These are phyloP conservation scores for Neopestalotiopsis clavispora DNA, from an alignment of 2,329 filamentous ascomycete species.

Conservation along the genomic window DNA sequence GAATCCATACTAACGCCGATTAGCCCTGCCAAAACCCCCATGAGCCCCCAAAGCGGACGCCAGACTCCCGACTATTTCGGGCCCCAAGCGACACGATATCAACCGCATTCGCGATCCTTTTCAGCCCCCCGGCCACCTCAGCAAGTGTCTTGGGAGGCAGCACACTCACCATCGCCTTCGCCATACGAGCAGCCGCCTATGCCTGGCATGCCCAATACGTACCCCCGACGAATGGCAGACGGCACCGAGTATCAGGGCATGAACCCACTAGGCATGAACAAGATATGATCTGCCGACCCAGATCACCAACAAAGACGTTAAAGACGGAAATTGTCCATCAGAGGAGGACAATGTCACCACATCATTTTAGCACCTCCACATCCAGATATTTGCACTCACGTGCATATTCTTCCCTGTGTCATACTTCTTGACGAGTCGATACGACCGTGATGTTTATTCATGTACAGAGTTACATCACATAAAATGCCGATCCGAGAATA, in stretches of 20 bases:
- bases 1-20: slow-evolving; percentile 57
- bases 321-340: not conserved
- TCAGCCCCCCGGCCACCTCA: slow-evolving; percentile 59
- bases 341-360: not conserved
- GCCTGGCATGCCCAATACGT: slow-evolving; percentile 27
- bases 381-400: slow-evolving; percentile 13
- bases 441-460: not conserved
- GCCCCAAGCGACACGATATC: slow-evolving; percentile 55
- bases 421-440: slow-evolving; percentile 6
- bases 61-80: slow-evolving; percentile 62
- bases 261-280: slow-evolving; percentile 63
- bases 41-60: slow-evolving; percentile 41
- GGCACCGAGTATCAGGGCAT: slow-evolving; percentile 42
- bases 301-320: slow-evolving; percentile 11
- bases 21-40: slow-evolving; percentile 43
- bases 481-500: not conserved
- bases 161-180: slow-evolving; percentile 41
- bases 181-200: not conserved
- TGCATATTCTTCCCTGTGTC: slow-evolving; percentile 15
- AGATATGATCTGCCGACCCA: slow-evolving; percentile 45
- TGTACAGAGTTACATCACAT: slow-evolving; percentile 3
- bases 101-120: slow-evolving; percentile 59
- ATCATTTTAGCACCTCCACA: not conserved
- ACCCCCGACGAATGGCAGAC: slow-evolving; percentile 25
- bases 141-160: slow-evolving; percentile 48